Base-by-base conservation (phyloP, 352 stramenopile species). In the Phytopythium sindhum region DNA sequence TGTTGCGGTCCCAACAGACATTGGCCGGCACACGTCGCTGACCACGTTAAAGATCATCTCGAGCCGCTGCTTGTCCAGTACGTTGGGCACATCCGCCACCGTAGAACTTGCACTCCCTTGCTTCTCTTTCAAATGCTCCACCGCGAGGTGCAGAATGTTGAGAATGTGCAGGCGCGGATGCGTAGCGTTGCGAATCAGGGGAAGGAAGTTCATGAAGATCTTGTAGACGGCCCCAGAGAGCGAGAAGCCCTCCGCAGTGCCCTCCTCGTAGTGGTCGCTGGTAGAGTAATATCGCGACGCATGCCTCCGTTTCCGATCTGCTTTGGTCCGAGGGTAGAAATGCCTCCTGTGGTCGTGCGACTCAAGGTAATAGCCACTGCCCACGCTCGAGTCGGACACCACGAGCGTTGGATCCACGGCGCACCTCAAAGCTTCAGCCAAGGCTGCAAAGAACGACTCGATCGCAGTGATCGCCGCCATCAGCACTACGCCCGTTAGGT, bases 391-490 rank as follows among this genome's bases (percentile, higher is more conserved):
- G 24, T 64, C 61, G 41, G 78, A 72, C 8, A 80, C 70, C 26
- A 83, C 51, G 12, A 76, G 78, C n/a, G 73, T 69, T 2, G 83
- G 83, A 21, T 89, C 76, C 33, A 89, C 50, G 61, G 75, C 75
- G 4, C 60, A 57, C 6, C 52, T 64, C 24, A 60, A 58, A 4
- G 75, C 64, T 15, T 75, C 66, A 21, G 68, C 62, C 21, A 92
- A 48, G 6, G 81, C 81, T 24, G 68, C 66, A 39, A 92, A 24
- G 26, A 89, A 75, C 12, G 80, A 74, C 54, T 93, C 84, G 19
- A 93, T 67, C 1, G 80, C 82, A 51, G 82, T 81, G 33, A 91
- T 55, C n/a, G 72, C 77, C 5, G 84, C 78, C 55, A 93, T 75
- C 17, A 81, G 70, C n/a, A 88, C 72, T 0, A 79, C 81, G 4